phyloP scores from a whole-genome alignment of 1,139 yeast genomes.

The Geotrichum carabidarum region DNA sequence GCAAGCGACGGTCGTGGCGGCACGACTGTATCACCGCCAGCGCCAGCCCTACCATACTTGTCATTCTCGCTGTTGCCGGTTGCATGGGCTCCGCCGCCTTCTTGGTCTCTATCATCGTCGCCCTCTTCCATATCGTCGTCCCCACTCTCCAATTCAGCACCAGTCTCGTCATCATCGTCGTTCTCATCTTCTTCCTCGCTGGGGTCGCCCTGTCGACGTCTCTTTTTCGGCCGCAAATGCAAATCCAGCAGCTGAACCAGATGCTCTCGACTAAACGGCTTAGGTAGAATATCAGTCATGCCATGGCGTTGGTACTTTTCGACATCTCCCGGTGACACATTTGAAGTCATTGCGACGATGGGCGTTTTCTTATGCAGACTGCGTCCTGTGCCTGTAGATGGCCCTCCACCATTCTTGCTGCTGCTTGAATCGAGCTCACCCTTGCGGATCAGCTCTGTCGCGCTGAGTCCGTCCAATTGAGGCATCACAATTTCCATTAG shows the following conservation, averaged over 20 bases:
- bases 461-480: slow-evolving; percentile 88
- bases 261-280: slow-evolving; percentile 86
- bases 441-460: slow-evolving; percentile 77
- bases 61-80: not conserved
- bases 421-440: slow-evolving; percentile 47
- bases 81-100: not conserved
- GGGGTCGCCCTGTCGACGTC: not conserved
- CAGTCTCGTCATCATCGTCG: not conserved
- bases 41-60: not conserved
- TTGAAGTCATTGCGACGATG: slow-evolving; percentile 91
- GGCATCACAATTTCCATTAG: slow-evolving; percentile 95
- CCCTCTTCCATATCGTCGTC: not conserved
- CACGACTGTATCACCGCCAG: not conserved
- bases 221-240: slow-evolving; percentile 42
- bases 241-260: slow-evolving; percentile 68
- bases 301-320: slow-evolving; percentile 67
- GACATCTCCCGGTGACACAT: slow-evolving; percentile 30
- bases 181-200: not conserved
- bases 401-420: not conserved
- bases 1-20: not conserved
- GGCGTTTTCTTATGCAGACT: slow-evolving; percentile 56
- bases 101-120: not conserved
- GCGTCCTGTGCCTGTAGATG: not conserved
- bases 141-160: not conserved
- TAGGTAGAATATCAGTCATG: slow-evolving; percentile 85